Evolutionary conservation across 2,329 filamentous ascomycete genomes (phyloP).

Genomic region (Orbilia oligospora): DNA sequence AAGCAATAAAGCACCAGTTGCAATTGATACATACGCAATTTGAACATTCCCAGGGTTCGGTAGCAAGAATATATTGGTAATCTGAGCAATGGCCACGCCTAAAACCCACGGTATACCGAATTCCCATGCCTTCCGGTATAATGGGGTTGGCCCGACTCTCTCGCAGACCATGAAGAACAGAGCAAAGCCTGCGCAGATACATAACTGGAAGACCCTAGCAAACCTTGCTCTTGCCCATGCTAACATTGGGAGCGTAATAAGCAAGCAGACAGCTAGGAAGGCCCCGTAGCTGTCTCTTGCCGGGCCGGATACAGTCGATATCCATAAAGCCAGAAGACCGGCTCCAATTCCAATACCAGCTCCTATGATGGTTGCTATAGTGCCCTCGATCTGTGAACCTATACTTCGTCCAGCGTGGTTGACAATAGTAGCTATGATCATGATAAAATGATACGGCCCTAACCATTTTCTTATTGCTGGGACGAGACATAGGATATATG

Average conservation of each 20-base stretch:
- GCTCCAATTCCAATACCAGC: constrained; percentile 72
- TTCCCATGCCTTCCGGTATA: constrained; percentile 65
- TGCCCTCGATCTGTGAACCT: constrained; percentile 74
- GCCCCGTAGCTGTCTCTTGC: constrained; percentile 73
- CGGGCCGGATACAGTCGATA: constrained; percentile 66
- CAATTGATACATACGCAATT: constrained; percentile 67
- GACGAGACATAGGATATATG: constrained; percentile 73
- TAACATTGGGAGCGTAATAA: constrained; percentile 71
- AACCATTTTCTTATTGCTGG: constrained; percentile 70
- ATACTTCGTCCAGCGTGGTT: constrained; percentile 74
- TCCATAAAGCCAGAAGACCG: constrained; percentile 71
- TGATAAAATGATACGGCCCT: constrained; percentile 72
- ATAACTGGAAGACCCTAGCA: constrained; percentile 72
- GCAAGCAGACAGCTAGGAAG: constrained; percentile 72
- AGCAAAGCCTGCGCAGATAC: constrained; percentile 73
- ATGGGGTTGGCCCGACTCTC: constrained; percentile 67
- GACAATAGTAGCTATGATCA: constrained; percentile 73
- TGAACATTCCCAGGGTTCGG: constrained; percentile 73
- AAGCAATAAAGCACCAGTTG: background rate
- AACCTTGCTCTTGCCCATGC: constrained; percentile 73
- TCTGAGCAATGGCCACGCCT: constrained; percentile 72
- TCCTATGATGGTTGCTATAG: constrained; percentile 71
- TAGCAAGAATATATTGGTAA: constrained; percentile 70
- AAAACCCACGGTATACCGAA: constrained; percentile 73
- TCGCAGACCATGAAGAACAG: constrained; percentile 70